Conservation (phyloP, 2,329 filamentous ascomycete genomes). For the Xylariaceae sp. region DNA sequence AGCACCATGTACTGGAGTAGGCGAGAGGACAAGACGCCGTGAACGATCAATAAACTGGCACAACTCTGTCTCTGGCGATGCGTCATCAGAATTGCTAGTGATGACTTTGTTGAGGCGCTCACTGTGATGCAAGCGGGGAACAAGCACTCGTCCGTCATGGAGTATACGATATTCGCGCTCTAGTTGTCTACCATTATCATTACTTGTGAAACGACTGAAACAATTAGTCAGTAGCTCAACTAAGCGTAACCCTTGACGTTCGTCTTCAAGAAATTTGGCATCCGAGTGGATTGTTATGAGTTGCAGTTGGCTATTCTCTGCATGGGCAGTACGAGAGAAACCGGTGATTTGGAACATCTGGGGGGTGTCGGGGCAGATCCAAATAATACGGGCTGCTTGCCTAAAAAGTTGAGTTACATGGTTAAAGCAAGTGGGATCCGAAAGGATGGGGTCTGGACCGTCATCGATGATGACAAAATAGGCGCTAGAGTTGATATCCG, state of each 20-base stretch:
- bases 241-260: background rate
- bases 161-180: slow-evolving; percentile 17
- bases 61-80: background rate
- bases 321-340: slow-evolving; percentile 19
- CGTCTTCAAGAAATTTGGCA: background rate
- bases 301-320: slow-evolving; percentile 16
- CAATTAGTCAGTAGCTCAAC: background rate
- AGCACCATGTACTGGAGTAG: background rate
- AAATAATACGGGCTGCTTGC: slow-evolving; percentile 7
- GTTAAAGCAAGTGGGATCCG: slow-evolving; percentile 2
- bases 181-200: background rate
- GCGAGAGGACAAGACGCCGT: background rate
- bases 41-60: background rate
- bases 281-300: slow-evolving; percentile 16
- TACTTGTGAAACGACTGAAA: background rate
- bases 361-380: slow-evolving; percentile 14
- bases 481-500: background rate
- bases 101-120: slow-evolving; percentile 14
- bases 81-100: background rate
- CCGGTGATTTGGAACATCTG: slow-evolving; percentile 18
- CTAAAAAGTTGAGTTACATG: slow-evolving; percentile 8
- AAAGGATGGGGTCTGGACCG: slow-evolving; percentile 5
- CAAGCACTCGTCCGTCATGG: slow-evolving; percentile 5
- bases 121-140: slow-evolving; percentile 16
- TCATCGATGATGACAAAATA: slow-evolving; percentile 10